Conservation (phyloP, 768 basidiomycete genomes). For the Macrolepiota dolichaula region DNA sequence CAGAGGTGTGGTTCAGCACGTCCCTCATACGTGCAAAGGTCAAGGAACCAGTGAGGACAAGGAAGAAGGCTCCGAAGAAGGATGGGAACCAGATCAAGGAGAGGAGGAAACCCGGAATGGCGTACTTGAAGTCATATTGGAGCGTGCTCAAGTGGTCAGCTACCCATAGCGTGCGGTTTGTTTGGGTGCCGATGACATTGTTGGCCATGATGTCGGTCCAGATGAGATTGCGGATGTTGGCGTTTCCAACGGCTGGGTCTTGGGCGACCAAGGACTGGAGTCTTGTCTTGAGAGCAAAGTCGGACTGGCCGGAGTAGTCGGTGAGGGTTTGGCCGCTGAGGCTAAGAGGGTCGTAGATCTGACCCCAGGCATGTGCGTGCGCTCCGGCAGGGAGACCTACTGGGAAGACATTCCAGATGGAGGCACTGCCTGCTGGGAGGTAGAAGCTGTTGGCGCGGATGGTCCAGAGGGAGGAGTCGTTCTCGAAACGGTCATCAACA, state of each 20-base stretch:
- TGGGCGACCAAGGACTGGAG: not conserved
- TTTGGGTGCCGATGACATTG: not conserved
- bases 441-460: not conserved
- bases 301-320: not conserved
- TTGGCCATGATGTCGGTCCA: slow-evolving; percentile 2
- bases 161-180: not conserved
- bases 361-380: not conserved
- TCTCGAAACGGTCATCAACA: not conserved
- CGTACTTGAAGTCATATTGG: not conserved
- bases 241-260: not conserved
- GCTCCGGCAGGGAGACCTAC: not conserved
- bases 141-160: not conserved
- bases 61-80: not conserved
- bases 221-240: not conserved
- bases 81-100: not conserved
- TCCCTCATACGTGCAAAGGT: not conserved
- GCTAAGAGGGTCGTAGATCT: not conserved
- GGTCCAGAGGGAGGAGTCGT: not conserved
- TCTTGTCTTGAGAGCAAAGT: not conserved
- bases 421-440: not conserved
- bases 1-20: not conserved
- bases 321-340: not conserved
- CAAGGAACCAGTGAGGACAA: not conserved
- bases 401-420: not conserved
- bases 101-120: not conserved